Percentiles rank a stretch among this genome's conserved stretches.
Conservation (phyloP, 2,329 filamentous ascomycete species). For the Zelopaecilomyces penicillatus region DNA sequence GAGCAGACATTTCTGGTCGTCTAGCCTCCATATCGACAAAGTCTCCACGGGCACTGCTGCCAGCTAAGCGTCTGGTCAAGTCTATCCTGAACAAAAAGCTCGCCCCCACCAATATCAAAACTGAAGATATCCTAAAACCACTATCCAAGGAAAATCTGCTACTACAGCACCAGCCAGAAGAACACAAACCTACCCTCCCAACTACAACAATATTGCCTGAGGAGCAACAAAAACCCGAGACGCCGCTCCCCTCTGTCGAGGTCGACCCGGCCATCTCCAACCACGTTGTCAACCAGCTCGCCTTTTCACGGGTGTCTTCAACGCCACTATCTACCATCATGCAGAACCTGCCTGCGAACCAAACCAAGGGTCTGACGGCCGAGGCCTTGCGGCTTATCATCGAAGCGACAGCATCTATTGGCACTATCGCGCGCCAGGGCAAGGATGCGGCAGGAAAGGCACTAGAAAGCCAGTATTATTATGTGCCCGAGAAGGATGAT, state of each 20-base stretch:
- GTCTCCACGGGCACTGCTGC: conserved; percentile 46
- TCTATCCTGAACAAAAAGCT: conserved; percentile 14
- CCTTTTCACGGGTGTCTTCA: conserved; percentile 85
- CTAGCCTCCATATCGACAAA: conserved; percentile 68
- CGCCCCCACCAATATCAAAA: conserved; percentile 1
- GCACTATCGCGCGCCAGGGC: conserved; percentile 80
- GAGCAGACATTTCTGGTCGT: conserved; percentile 73
- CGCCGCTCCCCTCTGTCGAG: conserved; percentile 18
- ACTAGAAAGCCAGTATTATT: conserved; percentile 95
- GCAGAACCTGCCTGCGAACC: conserved; percentile 68
- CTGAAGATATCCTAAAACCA: no score
- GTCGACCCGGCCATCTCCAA: conserved; percentile 53
- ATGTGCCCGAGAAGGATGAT: conserved; percentile 76
- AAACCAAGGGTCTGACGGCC: conserved; percentile 45
- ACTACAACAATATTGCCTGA: conserved; percentile 14
- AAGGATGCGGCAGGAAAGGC: conserved; percentile 93
- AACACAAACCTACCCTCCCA: not conserved
- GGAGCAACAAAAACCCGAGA: conserved; percentile 12
- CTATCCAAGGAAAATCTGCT: no score
- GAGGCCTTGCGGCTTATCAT: conserved; percentile 63
- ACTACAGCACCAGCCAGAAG: no score
- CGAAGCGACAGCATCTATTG: conserved; percentile 68
- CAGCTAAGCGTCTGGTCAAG: conserved; percentile 15
- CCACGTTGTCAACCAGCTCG: conserved; percentile 90
- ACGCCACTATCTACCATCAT: conserved; percentile 85